Percentiles rank a stretch among this genome's conserved stretches.
Evolutionary conservation across 1,284 basidiomycete genomes (phyloP).

Genomic region (Sphaerobolus stellatus): DNA sequence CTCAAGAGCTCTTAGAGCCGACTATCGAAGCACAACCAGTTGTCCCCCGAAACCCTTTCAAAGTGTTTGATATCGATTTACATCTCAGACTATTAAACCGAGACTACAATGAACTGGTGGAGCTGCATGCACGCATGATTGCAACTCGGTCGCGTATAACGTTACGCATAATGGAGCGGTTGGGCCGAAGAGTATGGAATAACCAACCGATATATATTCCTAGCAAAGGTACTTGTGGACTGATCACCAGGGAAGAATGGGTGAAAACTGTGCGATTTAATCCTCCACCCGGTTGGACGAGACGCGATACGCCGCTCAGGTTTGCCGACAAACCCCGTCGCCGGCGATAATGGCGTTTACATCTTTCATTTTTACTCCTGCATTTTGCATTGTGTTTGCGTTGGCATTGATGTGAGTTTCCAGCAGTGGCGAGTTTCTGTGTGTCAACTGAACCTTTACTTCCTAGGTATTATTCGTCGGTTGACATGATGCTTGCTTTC

Average conservation of each 20-base stretch:
- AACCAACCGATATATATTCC: conserved; percentile 54
- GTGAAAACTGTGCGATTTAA: background rate
- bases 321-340: no score
- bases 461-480: no score
- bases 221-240: background rate
- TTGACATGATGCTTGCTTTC: no score
- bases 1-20: background rate
- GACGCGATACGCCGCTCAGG: no score
- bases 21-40: no score
- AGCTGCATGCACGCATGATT: conserved; percentile 42
- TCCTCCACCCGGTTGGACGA: no score
- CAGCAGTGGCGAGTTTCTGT: no score
- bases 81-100: conserved; percentile 56
- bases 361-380: no score
- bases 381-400: no score
- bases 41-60: conserved; percentile 34
- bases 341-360: no score
- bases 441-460: no score
- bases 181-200: conserved; percentile 69
- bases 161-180: conserved; percentile 62
- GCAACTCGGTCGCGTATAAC: conserved; percentile 48
- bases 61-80: conserved; percentile 52
- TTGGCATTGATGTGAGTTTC: no score
- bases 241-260: background rate
- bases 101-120: conserved; percentile 50